Evolutionary conservation across 1,284 basidiomycete species (phyloP), one percentile per base, ranked within the genome.

Genomic region (Cryptococcus sp.): DNA sequence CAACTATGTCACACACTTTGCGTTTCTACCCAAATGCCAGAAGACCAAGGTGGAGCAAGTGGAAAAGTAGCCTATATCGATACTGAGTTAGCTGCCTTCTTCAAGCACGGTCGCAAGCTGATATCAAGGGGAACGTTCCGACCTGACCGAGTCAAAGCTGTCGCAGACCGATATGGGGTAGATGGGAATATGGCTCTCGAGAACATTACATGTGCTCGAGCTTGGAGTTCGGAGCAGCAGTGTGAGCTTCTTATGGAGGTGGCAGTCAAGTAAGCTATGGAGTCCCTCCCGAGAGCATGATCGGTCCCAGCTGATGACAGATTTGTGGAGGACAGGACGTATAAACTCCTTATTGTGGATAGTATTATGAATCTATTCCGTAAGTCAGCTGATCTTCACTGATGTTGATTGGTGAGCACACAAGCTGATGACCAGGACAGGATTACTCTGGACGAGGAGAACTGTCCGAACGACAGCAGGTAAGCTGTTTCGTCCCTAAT

Each of bases 281-380:
- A n/a, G n/a, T n/a, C 4, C 14, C 4, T 32, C 13, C 16, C 16
- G 9, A 7, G 11, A 41, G 4, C 32, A n/a, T 32, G 28, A 22
- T 2, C 16, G 13, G 14, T n/a, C 25, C 16, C 18, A 19, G 18
- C 49, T 37, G 21, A 50, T 43, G 9, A 4, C 19, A 75, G 74
- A 37, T 76, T 76, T 50, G 69, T 72, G 25, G 73, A 76, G 45
- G 75, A 77, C 53, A 55, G 74, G 7, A 67, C 64, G 3, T 76
- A 72, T 66, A 73, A 72, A 60, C 62, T 77, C 1, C 56, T 77
- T 49, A 70, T 77, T 40, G 73, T 96, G 56, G 83, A 97, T 70
- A 91, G 88, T 59, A 92, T 96, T 61, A 93, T 97, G 88, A 92
- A 92, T 25, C 79, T 94, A 9, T 96, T 96, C 75, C 84, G 91